phyloP scores from a whole-genome alignment of 257 asterid species.

The Marsdenia floribunda region DNA sequence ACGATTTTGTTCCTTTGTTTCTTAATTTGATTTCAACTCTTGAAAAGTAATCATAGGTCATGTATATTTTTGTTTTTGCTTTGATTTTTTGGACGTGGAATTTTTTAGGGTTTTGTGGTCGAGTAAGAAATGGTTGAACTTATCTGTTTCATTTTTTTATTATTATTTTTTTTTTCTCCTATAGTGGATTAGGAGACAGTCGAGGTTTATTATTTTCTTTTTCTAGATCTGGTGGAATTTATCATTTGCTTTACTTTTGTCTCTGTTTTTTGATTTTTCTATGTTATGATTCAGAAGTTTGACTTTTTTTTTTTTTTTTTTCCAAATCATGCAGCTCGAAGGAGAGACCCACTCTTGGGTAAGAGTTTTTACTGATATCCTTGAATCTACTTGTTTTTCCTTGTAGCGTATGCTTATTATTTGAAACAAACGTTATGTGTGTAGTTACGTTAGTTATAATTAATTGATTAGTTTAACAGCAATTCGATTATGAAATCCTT shows the following conservation, averaged over 20 bases:
- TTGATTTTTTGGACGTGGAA: neutral
- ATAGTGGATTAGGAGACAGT: neutral
- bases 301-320: conserved; percentile 15
- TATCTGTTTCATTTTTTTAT: no score
- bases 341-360: conserved; percentile 99
- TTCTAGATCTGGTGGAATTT: conserved; percentile 9
- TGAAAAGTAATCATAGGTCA: neutral
- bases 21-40: neutral
- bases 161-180: neutral
- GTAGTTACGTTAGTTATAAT: no score
- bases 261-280: neutral
- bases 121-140: neutral
- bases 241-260: neutral
- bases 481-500: neutral
- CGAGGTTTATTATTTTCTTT: neutral
- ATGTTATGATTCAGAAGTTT: conserved; percentile 15
- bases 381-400: neutral
- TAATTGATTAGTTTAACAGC: no score
- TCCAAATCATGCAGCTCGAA: conserved; percentile 81
- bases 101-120: conserved; percentile 1
- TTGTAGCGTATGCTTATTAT: neutral
- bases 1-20: neutral
- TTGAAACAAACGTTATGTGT: neutral
- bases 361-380: conserved; percentile 23
- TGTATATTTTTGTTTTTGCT: neutral